Evolutionary conservation across 2,329 filamentous ascomycete genomes (phyloP).

Genomic region (Colletotrichum chrysophilum): DNA sequence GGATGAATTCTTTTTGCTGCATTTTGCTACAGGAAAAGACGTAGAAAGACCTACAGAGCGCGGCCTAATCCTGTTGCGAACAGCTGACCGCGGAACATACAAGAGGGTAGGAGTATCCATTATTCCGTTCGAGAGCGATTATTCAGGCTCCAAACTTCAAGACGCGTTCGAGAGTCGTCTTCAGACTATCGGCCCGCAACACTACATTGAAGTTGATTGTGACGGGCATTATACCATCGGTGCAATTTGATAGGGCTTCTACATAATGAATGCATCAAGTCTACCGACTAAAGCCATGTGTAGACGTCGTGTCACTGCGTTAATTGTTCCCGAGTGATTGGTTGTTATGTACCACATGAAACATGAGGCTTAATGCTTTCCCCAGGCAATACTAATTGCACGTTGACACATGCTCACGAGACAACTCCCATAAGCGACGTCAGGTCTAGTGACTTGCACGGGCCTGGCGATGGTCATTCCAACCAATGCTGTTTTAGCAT

Average conservation of each 20-base stretch:
- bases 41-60: not conserved
- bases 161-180: not conserved
- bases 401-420: not conserved
- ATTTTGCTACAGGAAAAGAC: not conserved
- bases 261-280: too few relatives aligned
- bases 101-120: not conserved
- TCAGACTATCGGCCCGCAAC: not conserved
- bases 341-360: not conserved
- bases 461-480: not conserved
- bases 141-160: not conserved
- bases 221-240: not conserved
- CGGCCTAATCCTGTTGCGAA: not conserved
- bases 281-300: too few relatives aligned
- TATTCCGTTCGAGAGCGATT: not conserved
- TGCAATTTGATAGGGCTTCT: not conserved
- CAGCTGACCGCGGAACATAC: not conserved
- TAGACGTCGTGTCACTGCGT: too few relatives aligned
- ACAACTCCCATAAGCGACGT: not conserved
- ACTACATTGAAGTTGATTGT: not conserved
- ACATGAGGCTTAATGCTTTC: not conserved
- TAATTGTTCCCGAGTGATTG: too few relatives aligned
- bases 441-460: not conserved
- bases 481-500: too few relatives aligned
- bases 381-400: not conserved
- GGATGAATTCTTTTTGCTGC: not conserved